Conservation (phyloP, 139 green algal species). For the Chlorella sp. region DNA sequence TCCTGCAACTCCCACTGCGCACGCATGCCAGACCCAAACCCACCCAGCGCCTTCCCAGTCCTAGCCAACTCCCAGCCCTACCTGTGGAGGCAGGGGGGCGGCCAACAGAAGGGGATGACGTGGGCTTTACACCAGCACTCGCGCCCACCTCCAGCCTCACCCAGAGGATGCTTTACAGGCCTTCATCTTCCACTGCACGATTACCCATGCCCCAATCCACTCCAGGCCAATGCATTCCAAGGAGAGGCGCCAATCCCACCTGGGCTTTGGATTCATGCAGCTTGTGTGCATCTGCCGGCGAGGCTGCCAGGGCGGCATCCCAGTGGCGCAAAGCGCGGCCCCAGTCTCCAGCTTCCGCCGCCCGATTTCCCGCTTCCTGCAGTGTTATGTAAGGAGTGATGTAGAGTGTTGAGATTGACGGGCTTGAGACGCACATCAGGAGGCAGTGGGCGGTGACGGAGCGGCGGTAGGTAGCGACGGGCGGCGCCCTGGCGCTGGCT, state of each 20-base stretch:
- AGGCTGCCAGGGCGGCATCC: slow-evolving; percentile 18
- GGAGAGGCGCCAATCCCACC: background rate
- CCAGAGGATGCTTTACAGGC: too few species aligned
- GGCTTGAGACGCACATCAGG: background rate
- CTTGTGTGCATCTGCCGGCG: background rate
- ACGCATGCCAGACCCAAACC: too few species aligned
- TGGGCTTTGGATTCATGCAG: slow-evolving; percentile 37
- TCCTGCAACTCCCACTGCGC: too few species aligned
- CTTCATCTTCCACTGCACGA: too few species aligned
- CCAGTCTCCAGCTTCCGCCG: slow-evolving; percentile 12
- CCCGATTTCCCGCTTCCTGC: slow-evolving; percentile 18
- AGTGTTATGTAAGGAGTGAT: background rate
- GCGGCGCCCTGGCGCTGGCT: background rate
- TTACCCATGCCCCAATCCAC: too few species aligned
- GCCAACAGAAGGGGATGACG: too few species aligned
- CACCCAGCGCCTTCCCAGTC: too few species aligned
- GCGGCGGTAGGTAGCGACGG: background rate
- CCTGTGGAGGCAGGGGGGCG: too few species aligned
- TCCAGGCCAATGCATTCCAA: too few species aligned
- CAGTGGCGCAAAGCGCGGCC: slow-evolving; percentile 7
- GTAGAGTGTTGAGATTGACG: background rate
- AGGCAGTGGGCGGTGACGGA: background rate
- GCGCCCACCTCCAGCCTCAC: slow-evolving; percentile 4
- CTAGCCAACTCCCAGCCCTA: too few species aligned
- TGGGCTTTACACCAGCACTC: too few species aligned